Evolutionary conservation across 495 filamentous ascomycete genomes (phyloP).

Genomic region (Pyrenula massariospora): DNA sequence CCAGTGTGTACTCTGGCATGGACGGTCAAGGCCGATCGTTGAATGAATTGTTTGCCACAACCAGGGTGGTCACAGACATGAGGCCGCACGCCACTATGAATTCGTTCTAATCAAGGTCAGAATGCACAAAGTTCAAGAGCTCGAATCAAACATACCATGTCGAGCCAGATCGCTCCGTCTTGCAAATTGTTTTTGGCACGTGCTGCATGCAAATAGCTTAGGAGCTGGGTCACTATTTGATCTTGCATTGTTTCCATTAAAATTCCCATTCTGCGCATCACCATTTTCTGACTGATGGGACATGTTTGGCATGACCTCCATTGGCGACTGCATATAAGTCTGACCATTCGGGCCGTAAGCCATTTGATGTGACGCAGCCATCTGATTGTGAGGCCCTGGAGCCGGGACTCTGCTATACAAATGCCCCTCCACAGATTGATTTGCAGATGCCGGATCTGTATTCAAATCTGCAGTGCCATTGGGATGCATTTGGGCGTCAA

Average conservation of each 20-base stretch:
- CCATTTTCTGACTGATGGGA: neutral
- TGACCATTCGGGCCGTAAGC: neutral
- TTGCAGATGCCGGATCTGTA: neutral
- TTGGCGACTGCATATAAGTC: neutral
- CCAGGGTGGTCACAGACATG: conserved; percentile 86
- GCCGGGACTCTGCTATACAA: neutral
- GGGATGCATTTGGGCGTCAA: neutral
- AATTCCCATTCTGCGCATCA: neutral
- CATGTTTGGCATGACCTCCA: neutral
- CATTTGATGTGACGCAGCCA: neutral
- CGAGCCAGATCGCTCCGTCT: conserved; percentile 87
- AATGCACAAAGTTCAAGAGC: conserved; percentile 5
- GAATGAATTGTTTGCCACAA: conserved; percentile 94
- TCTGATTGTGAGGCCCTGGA: neutral
- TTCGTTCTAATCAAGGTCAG: conserved; percentile 58
- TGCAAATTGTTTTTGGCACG: conserved; percentile 86
- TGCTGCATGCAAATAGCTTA: conserved; percentile 86
- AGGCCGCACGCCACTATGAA: conserved; percentile 83
- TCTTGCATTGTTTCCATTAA: neutral
- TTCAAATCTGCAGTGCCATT: neutral
- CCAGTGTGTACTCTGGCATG: conserved; percentile 93
- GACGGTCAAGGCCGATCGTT: conserved; percentile 92
- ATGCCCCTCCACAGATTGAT: neutral
- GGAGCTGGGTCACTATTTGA: conserved; percentile 32
- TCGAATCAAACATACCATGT: conserved; percentile 54